Base-by-base conservation (phyloP, 2,329 filamentous ascomycete genomes). In the Neonectria ditissima region DNA sequence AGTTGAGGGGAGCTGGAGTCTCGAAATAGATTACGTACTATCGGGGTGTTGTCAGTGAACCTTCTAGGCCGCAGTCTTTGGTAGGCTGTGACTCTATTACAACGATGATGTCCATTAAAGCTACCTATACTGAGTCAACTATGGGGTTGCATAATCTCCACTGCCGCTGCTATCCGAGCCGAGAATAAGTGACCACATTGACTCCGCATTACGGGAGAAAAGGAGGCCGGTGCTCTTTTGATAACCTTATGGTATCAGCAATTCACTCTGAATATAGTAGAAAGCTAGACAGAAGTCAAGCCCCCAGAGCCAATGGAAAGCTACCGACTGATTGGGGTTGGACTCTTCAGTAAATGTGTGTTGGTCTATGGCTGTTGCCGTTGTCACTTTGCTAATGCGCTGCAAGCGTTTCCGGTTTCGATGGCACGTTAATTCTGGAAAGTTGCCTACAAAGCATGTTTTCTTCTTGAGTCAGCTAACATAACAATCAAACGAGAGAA, bases 61-160 rank as follows among this genome's bases (percentile, higher is more conserved):
- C 0, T 89, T 90, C 56, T 90, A 87, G 87, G 83, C 83, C 10
- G 83, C n/a, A n/a, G n/a, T n/a, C n/a, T n/a, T n/a, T n/a, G n/a
- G n/a, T n/a, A n/a, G n/a, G n/a, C n/a, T n/a, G n/a, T n/a, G n/a
- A n/a, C n/a, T 87, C 13, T 85, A 89, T 44, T 87, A 88, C 62
- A 86, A 89, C 56, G 86, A 89, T 52, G 87, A 90, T 60, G 86
- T 89, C 41, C 87, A 89, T 63, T 87, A 89, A 67, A 81, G 85
- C 14, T 80, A 86, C 26, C 87, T 87, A 0, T 80, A 80, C n/a
- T 65, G 78, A 4, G 80, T 87, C 39, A 86, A 87, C 62, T n/a
- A n/a, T n/a, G n/a, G n/a, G n/a, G n/a, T n/a, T n/a, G n/a, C n/a
- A n/a, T n/a, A n/a, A n/a, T n/a, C n/a, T n/a, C n/a, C n/a, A n/a